Percentiles rank a stretch among this genome's conserved stretches.
phyloP scores from a whole-genome alignment of 805 yeast genomes.

The Ogataea zsoltii region DNA sequence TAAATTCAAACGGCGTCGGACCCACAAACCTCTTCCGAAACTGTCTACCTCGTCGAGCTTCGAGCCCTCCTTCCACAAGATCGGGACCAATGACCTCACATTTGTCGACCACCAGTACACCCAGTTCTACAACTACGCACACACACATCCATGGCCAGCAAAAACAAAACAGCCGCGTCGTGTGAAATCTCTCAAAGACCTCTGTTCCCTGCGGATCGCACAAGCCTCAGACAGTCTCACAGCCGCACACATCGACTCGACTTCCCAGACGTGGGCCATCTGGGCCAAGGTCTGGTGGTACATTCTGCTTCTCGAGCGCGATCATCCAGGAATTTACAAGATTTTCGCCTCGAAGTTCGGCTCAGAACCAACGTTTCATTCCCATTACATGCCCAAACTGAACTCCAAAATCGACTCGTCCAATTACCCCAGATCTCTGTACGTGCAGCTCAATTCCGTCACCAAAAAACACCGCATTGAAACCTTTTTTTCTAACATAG shows the following conservation, averaged over 20 bases:
- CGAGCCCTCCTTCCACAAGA: background rate
- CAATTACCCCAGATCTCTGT: slow-evolving; percentile 22
- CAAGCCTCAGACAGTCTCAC: slow-evolving; percentile 23
- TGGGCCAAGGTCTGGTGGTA: slow-evolving; percentile 38
- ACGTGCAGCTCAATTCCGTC: slow-evolving; percentile 17
- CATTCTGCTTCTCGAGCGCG: slow-evolving; percentile 31
- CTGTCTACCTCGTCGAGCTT: background rate
- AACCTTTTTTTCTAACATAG: slow-evolving; percentile 31
- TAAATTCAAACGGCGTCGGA: background rate
- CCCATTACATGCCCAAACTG: slow-evolving; percentile 21
- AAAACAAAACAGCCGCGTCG: slow-evolving; percentile 12
- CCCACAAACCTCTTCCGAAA: background rate
- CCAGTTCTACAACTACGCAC: slow-evolving; percentile 10
- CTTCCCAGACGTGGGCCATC: slow-evolving; percentile 25
- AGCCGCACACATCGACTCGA: slow-evolving; percentile 21
- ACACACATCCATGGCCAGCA: background rate
- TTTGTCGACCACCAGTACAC: slow-evolving; percentile 15
- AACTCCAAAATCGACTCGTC: slow-evolving; percentile 14
- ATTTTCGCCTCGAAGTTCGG: slow-evolving; percentile 30
- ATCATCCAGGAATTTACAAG: slow-evolving; percentile 31
- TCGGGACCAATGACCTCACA: slow-evolving; percentile 12
- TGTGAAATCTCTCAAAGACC: slow-evolving; percentile 24
- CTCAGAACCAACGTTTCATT: slow-evolving; percentile 12
- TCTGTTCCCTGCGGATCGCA: slow-evolving; percentile 31
- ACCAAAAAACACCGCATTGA: slow-evolving; percentile 36